These are phyloP conservation scores for Plectosphaerella cucumerina DNA, from an alignment of 2,329 filamentous ascomycete species.

Conservation along the genomic window DNA sequence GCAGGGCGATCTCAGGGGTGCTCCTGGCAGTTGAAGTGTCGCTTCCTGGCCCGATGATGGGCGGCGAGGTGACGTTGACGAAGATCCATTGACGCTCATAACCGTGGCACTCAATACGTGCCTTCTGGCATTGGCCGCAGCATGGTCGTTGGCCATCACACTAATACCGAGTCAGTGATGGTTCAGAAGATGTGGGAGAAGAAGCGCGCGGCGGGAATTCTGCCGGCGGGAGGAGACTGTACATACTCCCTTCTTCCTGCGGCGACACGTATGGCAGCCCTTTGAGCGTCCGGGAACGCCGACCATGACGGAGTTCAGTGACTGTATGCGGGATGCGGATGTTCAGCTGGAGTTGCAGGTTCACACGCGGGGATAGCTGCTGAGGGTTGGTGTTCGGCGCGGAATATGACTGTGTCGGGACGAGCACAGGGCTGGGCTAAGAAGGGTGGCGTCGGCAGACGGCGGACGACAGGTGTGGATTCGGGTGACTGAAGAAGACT, in stretches of 20 bases:
- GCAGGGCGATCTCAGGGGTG: neutral
- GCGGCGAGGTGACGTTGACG: slow-evolving; percentile 8
- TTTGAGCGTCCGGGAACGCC: slow-evolving; percentile 15
- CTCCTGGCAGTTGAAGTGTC: neutral
- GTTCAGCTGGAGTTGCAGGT: neutral
- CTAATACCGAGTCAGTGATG: neutral
- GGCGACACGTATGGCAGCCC: slow-evolving; percentile 13
- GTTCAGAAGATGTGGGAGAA: no score
- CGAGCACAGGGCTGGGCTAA: neutral
- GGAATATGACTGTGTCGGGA: neutral
- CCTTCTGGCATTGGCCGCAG: slow-evolving; percentile 13
- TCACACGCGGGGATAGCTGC: neutral
- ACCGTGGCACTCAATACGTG: slow-evolving; percentile 9
- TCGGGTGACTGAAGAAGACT: no score
- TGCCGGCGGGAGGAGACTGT: no score
- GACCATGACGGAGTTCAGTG: slow-evolving; percentile 7
- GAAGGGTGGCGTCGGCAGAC: neutral
- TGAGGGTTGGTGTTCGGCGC: neutral
- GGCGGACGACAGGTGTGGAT: no score
- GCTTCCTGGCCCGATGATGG: neutral
- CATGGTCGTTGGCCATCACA: slow-evolving; percentile 12
- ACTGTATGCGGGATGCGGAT: neutral
- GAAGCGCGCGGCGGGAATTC: no score
- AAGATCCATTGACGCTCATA: slow-evolving; percentile 14
- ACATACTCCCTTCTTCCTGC: slow-evolving; percentile 15